Base-by-base conservation (phyloP, 2,329 filamentous ascomycete species). In the Rutstroemia sp. region DNA sequence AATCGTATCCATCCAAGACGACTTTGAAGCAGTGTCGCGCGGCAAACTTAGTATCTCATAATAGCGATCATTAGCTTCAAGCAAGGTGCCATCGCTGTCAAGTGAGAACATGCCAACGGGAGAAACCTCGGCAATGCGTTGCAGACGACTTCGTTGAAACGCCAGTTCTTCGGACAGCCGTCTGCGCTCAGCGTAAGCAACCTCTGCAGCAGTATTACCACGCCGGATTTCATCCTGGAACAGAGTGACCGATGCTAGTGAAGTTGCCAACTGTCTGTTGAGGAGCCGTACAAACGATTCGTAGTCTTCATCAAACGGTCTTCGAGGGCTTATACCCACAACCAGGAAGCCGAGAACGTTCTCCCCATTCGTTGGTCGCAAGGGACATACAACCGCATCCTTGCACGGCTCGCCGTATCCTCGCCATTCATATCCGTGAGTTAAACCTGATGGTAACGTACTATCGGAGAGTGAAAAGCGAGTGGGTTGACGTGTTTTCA, bases 71-170 rank as follows among this genome's bases (percentile, higher is more conserved):
- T 95, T 94, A 67, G 86, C 88, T 68, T 90, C 92, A 8, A 81
- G 86, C 63, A 94, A 85, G 23, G 78, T 74, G 4, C 89, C 89
- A 49, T 77, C 72, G 0, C 80, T 76, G 65, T 90, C 81, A n/a
- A 88, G 85, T 57, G 92, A 91, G 69, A 92, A 92, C 74, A 95
- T 86, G 30, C 88, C 89, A 0, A 92, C 88, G 0, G 88, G 88
- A 0, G 87, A 86, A 60, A 90, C 88, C 67, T 92, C 88, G 2
- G 88, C 88, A 85, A 94, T 91, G 30, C 87, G 79, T 44, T 68
- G 66, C 2, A 69, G 49, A 27, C 64, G 61, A 51, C 57, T 61
- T 41, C 58, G 61, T 23, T 65, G 61, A 2, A 64, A 50, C 27
- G 62, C 64, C 8, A 68, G 47, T 47, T 68, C 64, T 51, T 65